Base-by-base conservation (phyloP, 2,329 filamentous ascomycete genomes). In the Tolypocladium capitatum region DNA sequence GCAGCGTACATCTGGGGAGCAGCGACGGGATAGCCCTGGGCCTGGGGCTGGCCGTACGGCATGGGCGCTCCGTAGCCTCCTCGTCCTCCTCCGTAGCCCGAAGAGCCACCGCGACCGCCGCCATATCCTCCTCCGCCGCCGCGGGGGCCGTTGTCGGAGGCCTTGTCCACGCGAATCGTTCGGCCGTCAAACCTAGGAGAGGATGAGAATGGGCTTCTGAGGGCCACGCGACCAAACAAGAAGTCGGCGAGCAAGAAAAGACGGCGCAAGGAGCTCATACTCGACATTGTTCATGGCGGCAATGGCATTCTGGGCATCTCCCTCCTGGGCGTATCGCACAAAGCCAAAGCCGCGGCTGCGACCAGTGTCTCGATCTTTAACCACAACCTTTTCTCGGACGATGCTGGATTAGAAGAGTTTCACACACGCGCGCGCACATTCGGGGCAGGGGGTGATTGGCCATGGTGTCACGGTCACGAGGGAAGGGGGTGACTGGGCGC, bases 261-360 rank as follows among this genome's bases (percentile, higher is more conserved):
- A 53, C 41, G 42, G 52, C 46, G 47, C 42, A 48, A 49, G 49
- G 53, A 53, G 47, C 46, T 54, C 86, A 68, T 76, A 96, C 91
- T 96, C 89, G 58, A 86, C 73, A 64, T 90, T 89, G 74, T 92
- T 91, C 86, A 92, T 90, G 55, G 73, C 72, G 42, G 73, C 67
- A 64, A 91, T 91, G 40, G 87, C 87, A 55, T 76, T 75, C 60
- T 89, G 81, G 52, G 87, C 86, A 66, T 90, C 84, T 42, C 73
- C 69, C 55, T 90, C 86, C 55, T 81, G 80, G 46, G 79, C 71
- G 70, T 91, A 98, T 58, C 90, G 86, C 54, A 98, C 91, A 67
- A 97, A 97, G 43, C 92, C 92, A 66, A 97, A 98, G 51, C 92
- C 92, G 67, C 92, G 87, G 75, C 90, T 96, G 67, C 91, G 88